A percentile compares a stretch with the other conserved stretches of the same genome.
These are phyloP conservation scores for Hypocrella siamensis DNA, from an alignment of 2,329 filamentous ascomycete genomes.

Conservation along the genomic window DNA sequence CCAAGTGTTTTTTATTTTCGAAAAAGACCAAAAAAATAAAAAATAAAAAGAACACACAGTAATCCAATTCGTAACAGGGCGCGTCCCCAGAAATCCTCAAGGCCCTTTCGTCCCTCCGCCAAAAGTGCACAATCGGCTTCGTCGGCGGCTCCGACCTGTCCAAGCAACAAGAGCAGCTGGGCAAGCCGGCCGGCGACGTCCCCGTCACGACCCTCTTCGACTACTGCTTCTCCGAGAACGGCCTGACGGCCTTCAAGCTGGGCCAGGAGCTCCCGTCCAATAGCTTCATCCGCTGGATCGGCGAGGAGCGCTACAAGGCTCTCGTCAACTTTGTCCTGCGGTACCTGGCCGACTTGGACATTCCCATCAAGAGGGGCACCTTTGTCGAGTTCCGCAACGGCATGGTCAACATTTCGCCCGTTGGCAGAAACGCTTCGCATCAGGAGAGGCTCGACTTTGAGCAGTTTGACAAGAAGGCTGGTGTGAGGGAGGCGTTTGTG, in stretches of 20 bases:
- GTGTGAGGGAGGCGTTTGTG: slow-evolving; percentile 65
- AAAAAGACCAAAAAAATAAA: slow-evolving; percentile 1
- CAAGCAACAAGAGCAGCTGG: slow-evolving; percentile 96
- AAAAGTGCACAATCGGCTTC: slow-evolving; percentile 79
- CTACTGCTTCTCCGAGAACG: slow-evolving; percentile 96
- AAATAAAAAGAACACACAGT: not conserved
- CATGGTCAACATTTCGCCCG: slow-evolving; percentile 75
- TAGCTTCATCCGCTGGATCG: slow-evolving; percentile 85
- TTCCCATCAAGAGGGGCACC: slow-evolving; percentile 70
- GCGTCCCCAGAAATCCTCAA: slow-evolving; percentile 71
- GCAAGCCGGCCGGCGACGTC: slow-evolving; percentile 34
- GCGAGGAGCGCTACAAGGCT: slow-evolving; percentile 69
- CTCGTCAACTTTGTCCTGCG: slow-evolving; percentile 62
- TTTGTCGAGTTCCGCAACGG: slow-evolving; percentile 83
- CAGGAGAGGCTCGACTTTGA: slow-evolving; percentile 74
- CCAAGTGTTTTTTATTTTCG: not conserved
- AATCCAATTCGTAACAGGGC: slow-evolving; percentile 24
- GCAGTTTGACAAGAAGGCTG: slow-evolving; percentile 62
- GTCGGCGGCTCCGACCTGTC: slow-evolving; percentile 82
- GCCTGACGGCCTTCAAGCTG: slow-evolving; percentile 76
- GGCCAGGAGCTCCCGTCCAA: slow-evolving; percentile 60
- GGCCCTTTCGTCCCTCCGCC: slow-evolving; percentile 63
- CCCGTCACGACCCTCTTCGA: slow-evolving; percentile 83
- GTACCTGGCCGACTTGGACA: slow-evolving; percentile 71
- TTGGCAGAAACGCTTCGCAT: slow-evolving; percentile 72